Conservation (phyloP, 257 asterid genomes). For the Sherardia arvensis region DNA sequence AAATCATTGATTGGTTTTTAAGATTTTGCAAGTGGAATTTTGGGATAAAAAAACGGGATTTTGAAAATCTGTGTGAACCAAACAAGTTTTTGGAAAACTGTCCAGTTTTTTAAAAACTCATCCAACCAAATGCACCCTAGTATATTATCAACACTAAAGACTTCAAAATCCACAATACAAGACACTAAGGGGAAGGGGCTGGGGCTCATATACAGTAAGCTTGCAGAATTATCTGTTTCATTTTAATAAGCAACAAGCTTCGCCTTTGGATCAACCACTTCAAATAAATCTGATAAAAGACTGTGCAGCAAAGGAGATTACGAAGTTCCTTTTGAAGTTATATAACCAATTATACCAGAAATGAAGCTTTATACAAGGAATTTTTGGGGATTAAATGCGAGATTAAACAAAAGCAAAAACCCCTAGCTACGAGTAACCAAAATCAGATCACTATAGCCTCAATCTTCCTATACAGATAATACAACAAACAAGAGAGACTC, state of each 20-base stretch:
- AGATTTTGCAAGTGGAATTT: too few species aligned
- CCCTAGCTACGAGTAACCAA: neutral
- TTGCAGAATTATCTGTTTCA: constrained; percentile 37
- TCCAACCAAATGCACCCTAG: too few species aligned
- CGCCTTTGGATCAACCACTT: constrained; percentile 91
- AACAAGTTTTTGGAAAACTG: too few species aligned
- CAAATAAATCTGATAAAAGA: constrained; percentile 67
- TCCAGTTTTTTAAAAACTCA: too few species aligned
- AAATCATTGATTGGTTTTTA: too few species aligned
- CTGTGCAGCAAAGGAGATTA: constrained; percentile 8
- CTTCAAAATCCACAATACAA: constrained; percentile 1
- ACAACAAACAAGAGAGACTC: neutral
- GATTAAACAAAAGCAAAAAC: neutral
- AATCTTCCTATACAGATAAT: neutral
- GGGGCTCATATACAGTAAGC: constrained; percentile 6
- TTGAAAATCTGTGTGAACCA: too few species aligned
- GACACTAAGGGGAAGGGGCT: neutral
- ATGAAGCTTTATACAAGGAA: too few species aligned
- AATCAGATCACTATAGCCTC: neutral
- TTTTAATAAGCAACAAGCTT: constrained; percentile 85
- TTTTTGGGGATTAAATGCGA: neutral
- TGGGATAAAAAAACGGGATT: too few species aligned
- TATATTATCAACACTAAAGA: neutral
- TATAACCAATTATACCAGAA: neutral
- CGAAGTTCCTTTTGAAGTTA: neutral